Percentiles rank a stretch among this genome's conserved stretches.
Evolutionary conservation across 495 filamentous ascomycete genomes (phyloP).

Genomic region (Penicillium taxi): DNA sequence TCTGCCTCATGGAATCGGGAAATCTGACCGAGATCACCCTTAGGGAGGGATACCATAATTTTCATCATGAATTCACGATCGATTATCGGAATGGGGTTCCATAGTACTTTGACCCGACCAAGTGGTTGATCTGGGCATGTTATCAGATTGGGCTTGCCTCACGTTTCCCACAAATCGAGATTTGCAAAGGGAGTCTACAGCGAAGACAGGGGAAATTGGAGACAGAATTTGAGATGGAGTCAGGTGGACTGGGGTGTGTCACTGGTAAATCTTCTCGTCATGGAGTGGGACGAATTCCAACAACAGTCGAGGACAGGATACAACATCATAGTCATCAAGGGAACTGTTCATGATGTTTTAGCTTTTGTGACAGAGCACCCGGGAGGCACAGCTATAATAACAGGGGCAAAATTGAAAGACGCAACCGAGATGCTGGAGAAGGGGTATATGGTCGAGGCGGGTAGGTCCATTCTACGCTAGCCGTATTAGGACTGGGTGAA

Average conservation of each 20-base stretch:
- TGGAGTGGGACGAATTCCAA: slow-evolving; percentile 88
- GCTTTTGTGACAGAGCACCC: slow-evolving; percentile 91
- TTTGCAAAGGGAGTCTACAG: slow-evolving; percentile 91
- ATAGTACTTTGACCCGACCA: slow-evolving; percentile 95
- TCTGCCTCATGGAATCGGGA: slow-evolving; percentile 91
- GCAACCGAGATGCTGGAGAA: slow-evolving; percentile 95
- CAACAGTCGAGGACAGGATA: slow-evolving; percentile 75
- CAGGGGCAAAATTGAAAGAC: slow-evolving; percentile 81
- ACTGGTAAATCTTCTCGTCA: slow-evolving; percentile 47
- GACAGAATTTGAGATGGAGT: slow-evolving; percentile 75
- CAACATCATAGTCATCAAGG: slow-evolving; percentile 72
- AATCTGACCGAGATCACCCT: slow-evolving; percentile 86
- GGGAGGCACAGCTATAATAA: slow-evolving; percentile 85
- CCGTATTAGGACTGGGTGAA: too few relatives aligned
- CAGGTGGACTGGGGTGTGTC: slow-evolving; percentile 88
- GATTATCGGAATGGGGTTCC: slow-evolving; percentile 95
- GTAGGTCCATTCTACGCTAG: too few relatives aligned
- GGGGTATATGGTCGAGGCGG: slow-evolving; percentile 75
- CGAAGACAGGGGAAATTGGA: slow-evolving; percentile 94
- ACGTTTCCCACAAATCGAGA: slow-evolving; percentile 88
- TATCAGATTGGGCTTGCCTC: slow-evolving; percentile 86
- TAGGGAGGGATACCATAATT: slow-evolving; percentile 97
- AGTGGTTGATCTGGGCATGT: slow-evolving; percentile 87
- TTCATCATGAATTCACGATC: slow-evolving; percentile 96
- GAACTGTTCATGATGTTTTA: slow-evolving; percentile 85